Evolutionary conservation across 1,284 basidiomycete genomes (phyloP).

Genomic region (Tilletia caries): DNA sequence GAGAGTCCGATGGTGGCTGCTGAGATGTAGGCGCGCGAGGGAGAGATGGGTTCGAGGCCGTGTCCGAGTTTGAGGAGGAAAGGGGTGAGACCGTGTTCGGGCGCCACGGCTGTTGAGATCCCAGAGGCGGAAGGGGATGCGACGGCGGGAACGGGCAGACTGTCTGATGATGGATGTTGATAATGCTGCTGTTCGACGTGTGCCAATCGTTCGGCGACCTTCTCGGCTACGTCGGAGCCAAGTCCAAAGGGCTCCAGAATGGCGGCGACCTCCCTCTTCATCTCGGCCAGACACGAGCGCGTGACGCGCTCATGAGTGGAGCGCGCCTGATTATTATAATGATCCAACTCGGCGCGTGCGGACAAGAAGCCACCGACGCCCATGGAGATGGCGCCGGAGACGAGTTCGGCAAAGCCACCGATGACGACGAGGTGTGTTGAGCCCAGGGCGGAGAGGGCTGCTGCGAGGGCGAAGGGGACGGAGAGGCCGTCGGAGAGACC

Average conservation of each 20-base stretch:
- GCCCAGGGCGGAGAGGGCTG: constrained; percentile 84
- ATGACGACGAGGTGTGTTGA: constrained; percentile 82
- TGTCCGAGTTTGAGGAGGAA: constrained; percentile 43
- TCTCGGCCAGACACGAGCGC: constrained; percentile 83
- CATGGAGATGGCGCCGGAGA: constrained; percentile 67
- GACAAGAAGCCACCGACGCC: constrained; percentile 95
- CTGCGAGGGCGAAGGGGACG: constrained; percentile 59
- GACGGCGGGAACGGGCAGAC: constrained; percentile 5
- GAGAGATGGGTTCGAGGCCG: constrained; percentile 41
- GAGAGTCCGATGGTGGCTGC: constrained; percentile 38
- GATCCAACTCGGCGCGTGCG: constrained; percentile 90
- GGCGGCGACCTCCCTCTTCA: constrained; percentile 87
- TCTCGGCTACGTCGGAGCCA: constrained; percentile 72
- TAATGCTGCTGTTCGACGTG: constrained; percentile 12
- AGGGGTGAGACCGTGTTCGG: constrained; percentile 37
- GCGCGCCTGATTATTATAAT: constrained; percentile 53
- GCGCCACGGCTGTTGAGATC: neutral
- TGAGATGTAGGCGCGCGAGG: constrained; percentile 38
- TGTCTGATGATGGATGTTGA: neutral
- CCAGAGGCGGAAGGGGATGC: neutral
- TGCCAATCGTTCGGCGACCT: constrained; percentile 62
- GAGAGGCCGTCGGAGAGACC: constrained; percentile 94
- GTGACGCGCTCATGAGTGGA: constrained; percentile 68
- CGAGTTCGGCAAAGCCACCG: constrained; percentile 76
- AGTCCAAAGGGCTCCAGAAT: constrained; percentile 85